These are phyloP conservation scores for Aspergillus brunneoviolaceus DNA, from an alignment of 2,329 filamentous ascomycete genomes.

Conservation along the genomic window DNA sequence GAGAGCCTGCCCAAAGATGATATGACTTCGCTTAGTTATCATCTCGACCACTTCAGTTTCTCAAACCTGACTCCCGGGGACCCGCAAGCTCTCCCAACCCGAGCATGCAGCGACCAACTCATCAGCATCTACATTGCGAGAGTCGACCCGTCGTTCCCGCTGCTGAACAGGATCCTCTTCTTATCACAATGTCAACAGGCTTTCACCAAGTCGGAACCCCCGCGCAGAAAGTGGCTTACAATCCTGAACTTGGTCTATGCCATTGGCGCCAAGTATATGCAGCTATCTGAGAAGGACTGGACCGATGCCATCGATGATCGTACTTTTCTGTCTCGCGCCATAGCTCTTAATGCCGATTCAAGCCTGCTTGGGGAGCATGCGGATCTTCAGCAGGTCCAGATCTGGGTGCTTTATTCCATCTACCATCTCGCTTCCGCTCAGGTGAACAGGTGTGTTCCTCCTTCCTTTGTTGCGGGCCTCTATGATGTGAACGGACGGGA, in stretches of 20 bases:
- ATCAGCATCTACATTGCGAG: constrained; percentile 38
- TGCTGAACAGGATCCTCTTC: constrained; percentile 40
- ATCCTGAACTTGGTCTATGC: constrained; percentile 45
- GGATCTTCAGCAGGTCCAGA: constrained; percentile 43
- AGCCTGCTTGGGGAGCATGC: constrained; percentile 35
- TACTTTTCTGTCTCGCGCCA: neutral
- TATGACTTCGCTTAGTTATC: constrained; percentile 1
- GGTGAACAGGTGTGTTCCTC: constrained; percentile 37
- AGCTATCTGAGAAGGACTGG: constrained; percentile 15
- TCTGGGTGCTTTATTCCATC: constrained; percentile 36
- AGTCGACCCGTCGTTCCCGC: constrained; percentile 41
- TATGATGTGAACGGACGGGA: neutral
- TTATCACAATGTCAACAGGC: constrained; percentile 32
- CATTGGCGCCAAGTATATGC: constrained; percentile 37
- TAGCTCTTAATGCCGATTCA: constrained; percentile 2
- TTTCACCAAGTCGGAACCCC: constrained; percentile 26
- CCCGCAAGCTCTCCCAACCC: neutral
- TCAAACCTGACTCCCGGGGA: neutral
- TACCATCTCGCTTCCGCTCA: constrained; percentile 39
- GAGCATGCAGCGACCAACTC: constrained; percentile 33
- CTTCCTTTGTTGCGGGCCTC: neutral
- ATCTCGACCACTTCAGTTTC: constrained; percentile 2
- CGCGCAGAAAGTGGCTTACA: constrained; percentile 36
- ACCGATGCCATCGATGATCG: constrained; percentile 6
- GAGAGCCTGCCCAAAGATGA: neutral